Evolutionary conservation across 306 rosid species (phyloP), one percentile per base, ranked within the genome.

Genomic region (Adenanthera pavonina): DNA sequence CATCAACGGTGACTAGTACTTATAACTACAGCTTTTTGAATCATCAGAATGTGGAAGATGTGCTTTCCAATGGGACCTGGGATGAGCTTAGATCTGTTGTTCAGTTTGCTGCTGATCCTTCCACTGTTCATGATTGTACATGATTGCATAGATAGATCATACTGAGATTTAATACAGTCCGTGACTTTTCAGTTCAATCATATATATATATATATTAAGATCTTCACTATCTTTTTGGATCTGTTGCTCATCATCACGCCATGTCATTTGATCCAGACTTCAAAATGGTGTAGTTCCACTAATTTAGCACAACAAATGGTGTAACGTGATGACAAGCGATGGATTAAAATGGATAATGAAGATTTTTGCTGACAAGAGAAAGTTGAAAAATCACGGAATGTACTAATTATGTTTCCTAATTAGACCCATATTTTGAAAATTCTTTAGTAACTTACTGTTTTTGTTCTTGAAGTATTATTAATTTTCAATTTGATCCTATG

Each of bases 51-150:
- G 66, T 65, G 1, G 87, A 79, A 12, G 89, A 86, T 78, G 49
- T 78, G 46, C 81, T 89, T 56, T 48, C 79, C 2, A 46, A 76
- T 62, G 91, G 78, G 47, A 84, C 66, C 79, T 91, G 90, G 90
- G 91, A 91, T 61, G 95, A 91, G 84, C 78, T 91, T 36, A 81
- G 83, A 80, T 62, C 87, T 14, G 81, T 91, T 33, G 90, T 91
- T 60, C 89, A 89, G 83, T 78, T 80, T 11, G 91, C 86, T 19
- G 15, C 43, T 36, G 87, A 85, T 82, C 78, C 81, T 25, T 83
- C 86, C 81, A 53, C 72, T 1, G 56, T 79, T 54, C 75, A 75
- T 82, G 84, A 84, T 69, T 80, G 72, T 84, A 79, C 73, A 60
- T n/a, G 76, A 65, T 60, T 62, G 34, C 7, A 62, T 5, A 62